Conservation (phyloP, 2,329 filamentous ascomycete species). For the Aciculosporium take region DNA sequence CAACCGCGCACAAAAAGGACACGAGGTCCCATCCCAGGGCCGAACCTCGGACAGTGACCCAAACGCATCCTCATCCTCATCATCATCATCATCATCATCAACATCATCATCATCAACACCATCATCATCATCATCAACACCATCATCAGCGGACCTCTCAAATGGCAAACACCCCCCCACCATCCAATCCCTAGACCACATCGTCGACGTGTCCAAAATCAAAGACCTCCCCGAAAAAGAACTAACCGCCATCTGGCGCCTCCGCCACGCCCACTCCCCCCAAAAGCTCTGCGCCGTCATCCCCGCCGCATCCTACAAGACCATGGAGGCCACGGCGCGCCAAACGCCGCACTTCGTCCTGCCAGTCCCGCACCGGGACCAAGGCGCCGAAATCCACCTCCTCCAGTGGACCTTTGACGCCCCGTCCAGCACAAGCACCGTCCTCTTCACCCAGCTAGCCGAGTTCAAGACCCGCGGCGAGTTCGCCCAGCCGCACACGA, state of each 20-base stretch:
- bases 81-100: too few relatives aligned
- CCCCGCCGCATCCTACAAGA: slow-evolving; percentile 55
- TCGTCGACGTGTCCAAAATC: slow-evolving; percentile 68
- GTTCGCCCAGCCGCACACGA: slow-evolving; percentile 84
- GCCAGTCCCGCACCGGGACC: slow-evolving; percentile 55
- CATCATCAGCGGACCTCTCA: too few relatives aligned
- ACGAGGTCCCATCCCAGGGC: slow-evolving; percentile 13
- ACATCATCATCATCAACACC: too few relatives aligned
- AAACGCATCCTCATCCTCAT: not conserved
- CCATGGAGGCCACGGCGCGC: slow-evolving; percentile 58
- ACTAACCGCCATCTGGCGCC: slow-evolving; percentile 77
- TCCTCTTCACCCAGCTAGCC: slow-evolving; percentile 87
- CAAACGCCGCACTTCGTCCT: slow-evolving; percentile 80
- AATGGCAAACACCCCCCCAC: too few relatives aligned
- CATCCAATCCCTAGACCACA: slow-evolving; percentile 34
- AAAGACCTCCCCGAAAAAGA: slow-evolving; percentile 61
- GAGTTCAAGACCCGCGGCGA: slow-evolving; percentile 87
- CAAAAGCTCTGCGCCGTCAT: slow-evolving; percentile 75
- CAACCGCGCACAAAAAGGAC: too few relatives aligned
- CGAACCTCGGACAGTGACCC: slow-evolving; percentile 12
- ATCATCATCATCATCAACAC: too few relatives aligned
- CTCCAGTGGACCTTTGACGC: slow-evolving; percentile 87
- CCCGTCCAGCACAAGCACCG: slow-evolving; percentile 48
- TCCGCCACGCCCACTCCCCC: slow-evolving; percentile 62
- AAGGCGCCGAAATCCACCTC: slow-evolving; percentile 85